Evolutionary conservation across 345 rosid genomes (phyloP), one percentile per base, ranked within the genome.

Genomic region (Brassica nigra): DNA sequence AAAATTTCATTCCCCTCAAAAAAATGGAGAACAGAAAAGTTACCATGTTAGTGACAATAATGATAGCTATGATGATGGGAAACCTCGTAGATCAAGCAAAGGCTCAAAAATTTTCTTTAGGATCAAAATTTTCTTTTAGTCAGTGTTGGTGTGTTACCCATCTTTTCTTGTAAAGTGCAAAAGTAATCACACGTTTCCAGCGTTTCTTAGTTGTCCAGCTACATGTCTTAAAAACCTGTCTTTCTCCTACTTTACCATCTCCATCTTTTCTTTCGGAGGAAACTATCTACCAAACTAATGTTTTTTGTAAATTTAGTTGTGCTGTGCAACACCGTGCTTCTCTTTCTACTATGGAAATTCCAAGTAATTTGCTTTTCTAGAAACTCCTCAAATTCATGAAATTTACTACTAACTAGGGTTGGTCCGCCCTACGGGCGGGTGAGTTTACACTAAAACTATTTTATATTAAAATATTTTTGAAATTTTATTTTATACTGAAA

Each of bases 261-360:
- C 34, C 11, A 2, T 16, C 27, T 54, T 15, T 5, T 11, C 4
- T 2, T 55, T 29, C 49, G 10, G 59, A 73, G 59, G 29, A 62
- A 2, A 28, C 30, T 28, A 29, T 73, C 29, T 59, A 73, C 10
- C 15, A 73, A 62, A 74, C 62, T 63, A 5, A 47, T 44, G 70
- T 14, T 5, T 73, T 62, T 23, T 73, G 76, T 15, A 73, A 42
- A 62, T 14, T 73, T 11, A 44, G 61, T 29, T 73, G 69, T 73
- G 76, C 61, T 16, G 61, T 18, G 28, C 28, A 55, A 6, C 61
- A 55, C 27, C 18, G 61, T 55, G 61, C 61, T 7, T 18, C 28
- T 18, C 61, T 55, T 18, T 55, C 61, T 16, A 55, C 61, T 7
- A 6, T 18, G 28, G 28, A 55, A 18, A 18, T 6, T 18, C 61